Percentiles rank a stretch among this genome's conserved stretches.
Conservation (phyloP, 1,139 yeast species). For the Lodderomyces margitis region DNA sequence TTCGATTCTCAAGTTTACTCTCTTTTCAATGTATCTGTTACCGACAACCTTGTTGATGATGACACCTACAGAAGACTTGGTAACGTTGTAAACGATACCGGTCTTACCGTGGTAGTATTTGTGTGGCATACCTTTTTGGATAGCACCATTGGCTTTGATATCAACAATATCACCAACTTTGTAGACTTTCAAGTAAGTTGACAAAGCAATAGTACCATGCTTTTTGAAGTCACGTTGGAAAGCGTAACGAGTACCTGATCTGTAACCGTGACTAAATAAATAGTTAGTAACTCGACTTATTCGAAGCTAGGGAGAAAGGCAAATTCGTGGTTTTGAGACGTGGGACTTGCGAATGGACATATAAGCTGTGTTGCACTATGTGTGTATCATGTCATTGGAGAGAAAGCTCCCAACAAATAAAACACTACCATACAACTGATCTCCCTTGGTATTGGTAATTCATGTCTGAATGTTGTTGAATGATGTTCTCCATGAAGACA, state of each 20-base stretch:
- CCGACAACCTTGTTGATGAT: slow-evolving; percentile 98
- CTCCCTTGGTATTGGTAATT: no score
- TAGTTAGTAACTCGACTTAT: slow-evolving; percentile 12
- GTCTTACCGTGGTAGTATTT: slow-evolving; percentile 99
- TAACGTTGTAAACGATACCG: slow-evolving; percentile 97
- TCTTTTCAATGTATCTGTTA: slow-evolving; percentile 98
- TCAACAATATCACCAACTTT: slow-evolving; percentile 99
- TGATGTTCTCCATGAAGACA: no score
- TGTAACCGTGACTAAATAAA: slow-evolving; percentile 88
- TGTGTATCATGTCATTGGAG: no score
- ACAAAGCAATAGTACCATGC: slow-evolving; percentile 92
- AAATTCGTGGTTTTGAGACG: no score
- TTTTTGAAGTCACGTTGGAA: slow-evolving; percentile 99
- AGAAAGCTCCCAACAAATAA: no score
- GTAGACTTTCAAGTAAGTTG: slow-evolving; percentile 97
- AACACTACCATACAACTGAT: no score
- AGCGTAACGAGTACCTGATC: slow-evolving; percentile 99
- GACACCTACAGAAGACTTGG: slow-evolving; percentile 98
- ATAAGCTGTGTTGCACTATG: no score
- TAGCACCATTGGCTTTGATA: slow-evolving; percentile 98
- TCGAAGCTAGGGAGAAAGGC: no score
- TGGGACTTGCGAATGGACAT: no score
- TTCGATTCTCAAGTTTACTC: slow-evolving; percentile 97
- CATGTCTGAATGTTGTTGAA: no score
- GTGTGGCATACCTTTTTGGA: slow-evolving; percentile 99